Base-by-base conservation (phyloP, 139 green algal genomes). In the Ostreobium quekettii region DNA sequence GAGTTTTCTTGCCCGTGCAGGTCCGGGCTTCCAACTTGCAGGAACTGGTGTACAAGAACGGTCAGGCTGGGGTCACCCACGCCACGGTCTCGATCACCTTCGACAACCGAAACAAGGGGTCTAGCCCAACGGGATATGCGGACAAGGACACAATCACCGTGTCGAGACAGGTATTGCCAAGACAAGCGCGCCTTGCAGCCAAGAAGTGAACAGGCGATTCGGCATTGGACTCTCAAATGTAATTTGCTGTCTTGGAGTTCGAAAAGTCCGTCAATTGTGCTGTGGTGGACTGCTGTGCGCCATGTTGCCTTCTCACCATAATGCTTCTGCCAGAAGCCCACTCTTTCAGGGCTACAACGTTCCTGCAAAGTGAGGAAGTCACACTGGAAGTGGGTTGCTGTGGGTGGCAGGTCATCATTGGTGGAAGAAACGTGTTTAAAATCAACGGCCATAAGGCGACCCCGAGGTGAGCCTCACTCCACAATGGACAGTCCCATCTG, bases 31-130 rank as follows among this genome's bases (percentile, higher is more conserved):
- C 63, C 64, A 95, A 72, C 80, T 71, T 99, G 71, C 90, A 97
- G 78, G 95, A 99, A 72, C 85, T 99, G 5, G 89, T 99, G 3
- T 99, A 99, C 76, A 98, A 99, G 82, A 88, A 97, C 68, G 95
- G 95, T 1, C 92, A 97, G 68, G 95, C 95, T 2, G 95, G 95
- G 7, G 80, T 98, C 11, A 97, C 88, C n/a, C 96, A 97, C 65
- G 95, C 95, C 26, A 91, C 80, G 0, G 95, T 99, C 2, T 96
- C 86, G n/a, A 95, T 99, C 37, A 89, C 90, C 0, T 99, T 97
- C 73, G 89, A 96, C 76, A 98, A 98, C 61, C 49, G 73, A 2
- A 87, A 98, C 72, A 89, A 90, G 62, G 69, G 53, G 1, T 85
- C 63, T 11, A 86, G 82, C 37, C 95, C 95, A 6, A 77, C 90